Evolutionary conservation across 208 protist species (phyloP), one percentile per base, ranked within the genome.

Genomic region (Trypanosoma conorhini): DNA sequence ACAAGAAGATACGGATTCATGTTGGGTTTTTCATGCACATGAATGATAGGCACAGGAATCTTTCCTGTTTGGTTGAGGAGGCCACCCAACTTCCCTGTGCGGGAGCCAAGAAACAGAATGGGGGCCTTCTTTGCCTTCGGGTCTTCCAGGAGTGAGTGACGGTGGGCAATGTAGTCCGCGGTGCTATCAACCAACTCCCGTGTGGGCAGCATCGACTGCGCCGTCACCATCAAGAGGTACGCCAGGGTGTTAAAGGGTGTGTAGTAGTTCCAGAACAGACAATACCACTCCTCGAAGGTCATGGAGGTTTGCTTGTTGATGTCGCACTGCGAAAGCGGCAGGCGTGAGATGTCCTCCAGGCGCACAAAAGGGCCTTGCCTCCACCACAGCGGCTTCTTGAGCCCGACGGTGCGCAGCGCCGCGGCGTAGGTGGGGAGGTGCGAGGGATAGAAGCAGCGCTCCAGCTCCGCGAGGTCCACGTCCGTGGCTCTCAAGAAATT

Each of bases 231-330:
- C 77, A 83, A 84, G n/a, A 92, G 65, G 67, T 88, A 96, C 33
- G 87, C 86, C 26, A 92, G 62, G 19, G 82, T 60, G 73, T 85
- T 90, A 70, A 93, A 91, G 7, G 91, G 87, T 52, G 87, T 82
- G 69, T 89, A 89, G 76, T 96, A 96, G 72, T 96, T 96, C 87
- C 87, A 93, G 54, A 96, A 92, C 52, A 96, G 85, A n/a, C 71
- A 85, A 67, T 91, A 93, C 86, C 87, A 96, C 75, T 96, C 88
- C 65, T 92, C 84, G 70, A 93, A 96, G 58, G 56, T 87, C 63
- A 96, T 51, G 51, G 76, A 26, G 0, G 82, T 68, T 74, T 89
- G 77, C 50, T 81, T 82, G 38, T 90, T 85, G 22, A 66, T 67
- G 67, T 91, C 83, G 75, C 86, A 93, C 38, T 81, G 77, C 61